Evolutionary conservation across 495 filamentous ascomycete genomes (phyloP).

Genomic region (Xylaria curta): DNA sequence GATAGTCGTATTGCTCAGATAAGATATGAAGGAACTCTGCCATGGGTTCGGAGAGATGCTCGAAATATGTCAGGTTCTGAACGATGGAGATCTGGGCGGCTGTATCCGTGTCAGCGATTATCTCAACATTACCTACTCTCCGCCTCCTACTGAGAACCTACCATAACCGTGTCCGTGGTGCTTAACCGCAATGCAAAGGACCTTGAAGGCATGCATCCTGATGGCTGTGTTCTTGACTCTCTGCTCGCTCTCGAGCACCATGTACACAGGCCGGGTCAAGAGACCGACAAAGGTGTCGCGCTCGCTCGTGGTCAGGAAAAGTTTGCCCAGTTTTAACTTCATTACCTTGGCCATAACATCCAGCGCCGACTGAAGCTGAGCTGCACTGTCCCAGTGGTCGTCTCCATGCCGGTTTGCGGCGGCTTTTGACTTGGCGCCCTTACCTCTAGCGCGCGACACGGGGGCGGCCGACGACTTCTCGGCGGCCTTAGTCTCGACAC

Average conservation of each 20-base stretch:
- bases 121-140: neutral
- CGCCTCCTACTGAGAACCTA: constrained; percentile 47
- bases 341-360: constrained; percentile 96
- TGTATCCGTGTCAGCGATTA: constrained; percentile 48
- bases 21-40: constrained; percentile 97
- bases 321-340: constrained; percentile 87
- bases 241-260: constrained; percentile 92
- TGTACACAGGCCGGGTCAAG: constrained; percentile 91
- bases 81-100: constrained; percentile 97
- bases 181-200: constrained; percentile 94
- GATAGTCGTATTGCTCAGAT: constrained; percentile 96
- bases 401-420: constrained; percentile 63
- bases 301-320: constrained; percentile 97
- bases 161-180: constrained; percentile 98
- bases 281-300: constrained; percentile 92
- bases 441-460: constrained; percentile 73
- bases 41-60: constrained; percentile 98
- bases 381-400: constrained; percentile 83
- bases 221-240: constrained; percentile 89
- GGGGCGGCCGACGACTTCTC: constrained; percentile 81
- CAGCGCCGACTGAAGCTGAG: constrained; percentile 85
- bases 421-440: constrained; percentile 73
- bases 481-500: constrained; percentile 89
- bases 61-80: constrained; percentile 96
- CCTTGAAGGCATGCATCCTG: constrained; percentile 96